Evolutionary conservation across 108 stramenopile species (phyloP).

Genomic region (Discostella pseudostelligera): DNA sequence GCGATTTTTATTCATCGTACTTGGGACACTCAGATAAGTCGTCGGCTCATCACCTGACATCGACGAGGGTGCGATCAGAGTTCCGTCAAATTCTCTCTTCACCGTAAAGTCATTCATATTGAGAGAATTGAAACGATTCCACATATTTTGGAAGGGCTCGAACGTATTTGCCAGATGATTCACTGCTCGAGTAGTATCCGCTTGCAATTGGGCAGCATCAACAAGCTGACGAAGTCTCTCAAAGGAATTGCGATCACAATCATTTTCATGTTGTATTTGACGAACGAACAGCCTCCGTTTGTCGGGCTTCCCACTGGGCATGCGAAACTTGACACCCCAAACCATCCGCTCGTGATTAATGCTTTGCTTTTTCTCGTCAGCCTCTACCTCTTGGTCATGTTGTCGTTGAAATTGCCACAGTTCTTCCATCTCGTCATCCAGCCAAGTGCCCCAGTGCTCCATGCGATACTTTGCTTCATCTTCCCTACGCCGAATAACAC

Average conservation of each 20-base stretch:
- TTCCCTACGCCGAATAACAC: slow-evolving; percentile 2
- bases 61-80: neutral
- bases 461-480: slow-evolving; percentile 20
- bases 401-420: slow-evolving; percentile 39
- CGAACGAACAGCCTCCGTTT: slow-evolving; percentile 18
- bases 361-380: slow-evolving; percentile 6
- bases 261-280: neutral
- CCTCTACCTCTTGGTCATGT: slow-evolving; percentile 25
- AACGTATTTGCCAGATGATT: slow-evolving; percentile 14
- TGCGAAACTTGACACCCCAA: slow-evolving; percentile 37
- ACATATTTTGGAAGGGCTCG: slow-evolving; percentile 26
- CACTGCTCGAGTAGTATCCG: slow-evolving; percentile 6
- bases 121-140: slow-evolving; percentile 14
- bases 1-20: neutral
- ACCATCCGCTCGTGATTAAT: slow-evolving; percentile 33
- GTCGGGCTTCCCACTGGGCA: slow-evolving; percentile 41
- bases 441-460: slow-evolving; percentile 38
- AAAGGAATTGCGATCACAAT: neutral
- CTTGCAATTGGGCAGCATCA: slow-evolving; percentile 4
- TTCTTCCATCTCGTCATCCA: slow-evolving; percentile 32
- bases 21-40: neutral
- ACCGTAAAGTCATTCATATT: neutral
- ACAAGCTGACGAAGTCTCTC: slow-evolving; percentile 17
- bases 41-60: neutral
- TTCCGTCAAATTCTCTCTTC: neutral